Evolutionary conservation across 2,329 filamentous ascomycete genomes (phyloP).

Genomic region (Aspergillus ustus): DNA sequence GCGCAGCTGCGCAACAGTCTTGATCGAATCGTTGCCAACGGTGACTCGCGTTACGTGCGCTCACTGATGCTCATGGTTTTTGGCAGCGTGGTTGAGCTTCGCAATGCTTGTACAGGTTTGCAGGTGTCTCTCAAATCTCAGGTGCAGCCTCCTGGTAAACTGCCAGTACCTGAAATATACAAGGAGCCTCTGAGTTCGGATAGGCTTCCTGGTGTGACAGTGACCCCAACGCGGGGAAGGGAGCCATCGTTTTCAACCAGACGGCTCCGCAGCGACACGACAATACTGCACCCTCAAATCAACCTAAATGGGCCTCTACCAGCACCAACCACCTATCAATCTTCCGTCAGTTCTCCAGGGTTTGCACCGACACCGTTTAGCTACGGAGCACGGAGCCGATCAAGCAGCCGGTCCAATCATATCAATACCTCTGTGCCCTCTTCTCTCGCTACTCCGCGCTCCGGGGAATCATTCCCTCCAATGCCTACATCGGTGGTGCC

Average conservation of each 20-base stretch:
- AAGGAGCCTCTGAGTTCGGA: constrained; percentile 35
- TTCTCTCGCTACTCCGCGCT: constrained; percentile 71
- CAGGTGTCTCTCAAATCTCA: constrained; percentile 46
- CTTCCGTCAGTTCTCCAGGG: constrained; percentile 35
- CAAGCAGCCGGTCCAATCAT: constrained; percentile 59
- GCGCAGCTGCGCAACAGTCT: constrained; percentile 54
- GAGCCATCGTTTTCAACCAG: constrained; percentile 49
- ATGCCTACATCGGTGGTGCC: constrained; percentile 51
- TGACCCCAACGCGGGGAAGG: constrained; percentile 52
- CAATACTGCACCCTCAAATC: constrained; percentile 51
- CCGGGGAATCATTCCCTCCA: constrained; percentile 75
- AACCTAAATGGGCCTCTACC: constrained; percentile 36
- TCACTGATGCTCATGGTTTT: constrained; percentile 64
- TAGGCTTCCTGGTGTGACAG: constrained; percentile 34
- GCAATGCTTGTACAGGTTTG: constrained; percentile 61
- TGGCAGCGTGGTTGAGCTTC: constrained; percentile 61
- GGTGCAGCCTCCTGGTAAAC: constrained; percentile 34
- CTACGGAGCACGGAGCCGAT: constrained; percentile 46
- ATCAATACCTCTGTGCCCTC: constrained; percentile 53
- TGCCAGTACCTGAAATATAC: constrained; percentile 34
- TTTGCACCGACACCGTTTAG: constrained; percentile 38
- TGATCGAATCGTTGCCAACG: constrained; percentile 58
- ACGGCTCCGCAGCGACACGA: constrained; percentile 57
- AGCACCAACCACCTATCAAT: constrained; percentile 34
- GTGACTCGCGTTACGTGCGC: constrained; percentile 62